Percentiles rank a stretch among this genome's conserved stretches.
These are phyloP conservation scores for Rhamnella rubrinervis DNA, from an alignment of 331 rosid genomes.

Conservation along the genomic window DNA sequence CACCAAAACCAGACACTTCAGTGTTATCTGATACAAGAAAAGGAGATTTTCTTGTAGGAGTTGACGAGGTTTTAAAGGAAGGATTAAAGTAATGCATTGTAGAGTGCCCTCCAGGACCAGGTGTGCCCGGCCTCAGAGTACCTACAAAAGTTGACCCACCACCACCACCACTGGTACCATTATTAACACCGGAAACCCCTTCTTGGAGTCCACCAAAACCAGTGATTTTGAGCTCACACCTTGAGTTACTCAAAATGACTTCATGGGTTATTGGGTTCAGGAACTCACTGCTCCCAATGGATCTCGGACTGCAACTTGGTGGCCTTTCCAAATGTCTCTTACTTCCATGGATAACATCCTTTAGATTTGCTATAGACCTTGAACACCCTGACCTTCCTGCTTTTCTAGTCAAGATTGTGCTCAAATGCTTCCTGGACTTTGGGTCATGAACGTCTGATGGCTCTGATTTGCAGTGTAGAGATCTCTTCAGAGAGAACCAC, in stretches of 20 bases:
- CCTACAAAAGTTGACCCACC: constrained; percentile 81
- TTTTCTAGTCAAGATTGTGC: constrained; percentile 82
- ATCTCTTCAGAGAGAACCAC: constrained; percentile 88
- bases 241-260: constrained; percentile 89
- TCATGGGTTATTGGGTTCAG: constrained; percentile 97
- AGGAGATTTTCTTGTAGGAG: constrained; percentile 80
- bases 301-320: constrained; percentile 97
- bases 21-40: constrained; percentile 52
- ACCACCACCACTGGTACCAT: constrained; percentile 16
- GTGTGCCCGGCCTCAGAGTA: constrained; percentile 88
- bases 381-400: constrained; percentile 92
- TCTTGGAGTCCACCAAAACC: constrained; percentile 75
- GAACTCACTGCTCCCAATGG: constrained; percentile 97
- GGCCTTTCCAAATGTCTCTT: constrained; percentile 90
- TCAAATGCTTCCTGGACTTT: constrained; percentile 63
- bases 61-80: constrained; percentile 64
- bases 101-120: constrained; percentile 89
- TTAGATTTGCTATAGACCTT: constrained; percentile 95
- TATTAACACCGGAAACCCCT: constrained; percentile 33
- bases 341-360: constrained; percentile 98
- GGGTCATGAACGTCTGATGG: constrained; percentile 96
- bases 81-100: constrained; percentile 85
- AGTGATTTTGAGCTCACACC: constrained; percentile 93
- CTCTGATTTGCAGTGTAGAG: constrained; percentile 94
- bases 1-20: constrained; percentile 51